Evolutionary conservation across 1,284 basidiomycete genomes (phyloP), one percentile per base, ranked within the genome.

Genomic region (Pulveroboletus sp.): DNA sequence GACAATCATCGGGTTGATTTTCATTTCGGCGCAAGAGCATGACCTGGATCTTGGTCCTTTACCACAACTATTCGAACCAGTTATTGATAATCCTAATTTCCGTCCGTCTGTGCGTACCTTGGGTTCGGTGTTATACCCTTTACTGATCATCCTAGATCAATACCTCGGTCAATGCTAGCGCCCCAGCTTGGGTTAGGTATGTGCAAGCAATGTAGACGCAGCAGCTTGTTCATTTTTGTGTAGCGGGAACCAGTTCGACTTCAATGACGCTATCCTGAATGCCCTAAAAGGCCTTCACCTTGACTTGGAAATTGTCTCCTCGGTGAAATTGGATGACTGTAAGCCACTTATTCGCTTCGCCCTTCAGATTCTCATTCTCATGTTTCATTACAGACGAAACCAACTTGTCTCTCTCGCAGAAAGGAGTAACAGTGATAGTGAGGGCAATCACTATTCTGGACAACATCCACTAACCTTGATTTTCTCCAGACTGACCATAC

Each of bases 1-100:
- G 43, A 76, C 76, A 6, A 85, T 90, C 61, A 83, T 91, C 54
- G 68, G 79, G 49, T 73, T 91, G 54, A 73, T 91, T 48, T 64
- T 75, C 15, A 71, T 75, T 17, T 78, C 83, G 13, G 81, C 87
- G 3, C 72, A 80, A 56, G 72, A 80, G 53, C 82, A 82, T 56
- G 73, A 74, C 13, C 82, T 87, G 41, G 74, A 84, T 55, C 75
- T 91, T 9, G 89, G 88, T 1, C 87, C 87, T 10, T 74, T 91
- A 54, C 69, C 75, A 12, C 75, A 76, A 13, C 64, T 87, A 48
- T 87, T 89, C 75, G 76, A 83, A 61, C 76, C 84, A 50, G 74
- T 87, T 4, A 57, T 82, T 16, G 69, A 74, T 26, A 81, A 86
- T 56, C 81, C 84, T 12, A 67, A n/a, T n/a, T n/a, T n/a, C 61